Percentiles rank a stretch among this genome's conserved stretches.
phyloP scores from a whole-genome alignment of 495 filamentous ascomycete genomes.

The Lasiosphaeria ovina region DNA sequence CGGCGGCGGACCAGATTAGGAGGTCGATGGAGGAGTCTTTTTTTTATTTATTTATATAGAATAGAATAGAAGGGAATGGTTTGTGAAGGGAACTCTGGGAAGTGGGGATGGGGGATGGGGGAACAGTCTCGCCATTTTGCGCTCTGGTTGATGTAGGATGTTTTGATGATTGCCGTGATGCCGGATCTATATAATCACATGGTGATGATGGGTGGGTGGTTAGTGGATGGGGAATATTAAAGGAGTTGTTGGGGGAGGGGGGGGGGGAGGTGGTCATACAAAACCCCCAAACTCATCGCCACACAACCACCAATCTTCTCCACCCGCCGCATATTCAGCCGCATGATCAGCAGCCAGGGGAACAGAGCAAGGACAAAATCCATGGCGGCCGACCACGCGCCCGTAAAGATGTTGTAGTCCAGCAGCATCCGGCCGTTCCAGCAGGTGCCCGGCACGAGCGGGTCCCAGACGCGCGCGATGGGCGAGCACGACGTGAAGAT shows the following conservation, averaged over 20 bases:
- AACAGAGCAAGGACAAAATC: conserved; percentile 21
- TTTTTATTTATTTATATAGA: too few relatives aligned
- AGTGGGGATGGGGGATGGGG: too few relatives aligned
- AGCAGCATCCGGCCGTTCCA: conserved; percentile 1
- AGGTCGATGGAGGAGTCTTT: too few relatives aligned
- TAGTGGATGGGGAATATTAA: neutral
- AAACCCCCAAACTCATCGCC: conserved; percentile 26
- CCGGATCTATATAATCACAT: too few relatives aligned
- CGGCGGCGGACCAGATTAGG: too few relatives aligned
- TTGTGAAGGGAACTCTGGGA: too few relatives aligned
- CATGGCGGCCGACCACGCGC: conserved; percentile 15
- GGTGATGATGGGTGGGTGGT: neutral
- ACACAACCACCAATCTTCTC: conserved; percentile 25
- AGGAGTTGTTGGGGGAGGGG: neutral
- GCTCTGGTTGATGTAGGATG: conserved; percentile 4
- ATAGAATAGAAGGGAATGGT: too few relatives aligned
- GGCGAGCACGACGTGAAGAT: conserved; percentile 8
- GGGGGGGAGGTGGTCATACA: conserved; percentile 9
- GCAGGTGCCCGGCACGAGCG: neutral
- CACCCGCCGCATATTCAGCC: conserved; percentile 19
- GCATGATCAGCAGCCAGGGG: conserved; percentile 22
- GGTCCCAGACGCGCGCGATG: neutral
- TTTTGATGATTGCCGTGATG: conserved; percentile 2
- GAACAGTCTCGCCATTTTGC: conserved; percentile 1
- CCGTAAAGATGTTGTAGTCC: neutral